Evolutionary conservation across 2,329 filamentous ascomycete species (phyloP).

Genomic region (Monosporascus sp.): DNA sequence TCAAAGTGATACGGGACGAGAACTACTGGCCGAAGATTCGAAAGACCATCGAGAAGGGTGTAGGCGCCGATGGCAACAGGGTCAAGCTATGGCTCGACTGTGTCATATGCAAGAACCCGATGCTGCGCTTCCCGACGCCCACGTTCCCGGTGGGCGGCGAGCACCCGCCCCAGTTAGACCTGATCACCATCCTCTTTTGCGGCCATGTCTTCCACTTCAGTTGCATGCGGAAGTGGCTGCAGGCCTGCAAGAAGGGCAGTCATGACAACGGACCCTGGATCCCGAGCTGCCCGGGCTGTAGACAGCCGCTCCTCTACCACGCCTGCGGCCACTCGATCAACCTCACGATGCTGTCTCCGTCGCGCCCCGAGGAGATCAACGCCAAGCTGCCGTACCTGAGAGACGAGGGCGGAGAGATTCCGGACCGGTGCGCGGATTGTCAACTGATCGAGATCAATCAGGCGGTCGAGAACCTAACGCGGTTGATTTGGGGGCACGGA

Average conservation of each 20-base stretch:
- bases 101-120: background rate
- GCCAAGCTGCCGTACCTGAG: background rate
- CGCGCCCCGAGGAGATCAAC: background rate
- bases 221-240: background rate
- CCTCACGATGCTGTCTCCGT: background rate
- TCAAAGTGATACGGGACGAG: background rate
- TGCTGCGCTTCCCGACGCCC: background rate
- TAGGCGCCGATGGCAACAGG: background rate
- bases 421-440: background rate
- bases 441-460: background rate
- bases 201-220: background rate
- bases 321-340: background rate
- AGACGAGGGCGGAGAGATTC: background rate
- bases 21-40: background rate
- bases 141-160: background rate
- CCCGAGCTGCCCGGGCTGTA: background rate
- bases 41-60: background rate
- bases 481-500: background rate
- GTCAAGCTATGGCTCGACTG: background rate
- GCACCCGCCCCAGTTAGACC: background rate
- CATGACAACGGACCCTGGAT: background rate
- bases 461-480: background rate
- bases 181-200: background rate
- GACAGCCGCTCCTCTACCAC: background rate
- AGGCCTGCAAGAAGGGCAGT: background rate